These are phyloP conservation scores for Aspergillus ustus DNA, from an alignment of 2,329 filamentous ascomycete genomes.

Conservation along the genomic window DNA sequence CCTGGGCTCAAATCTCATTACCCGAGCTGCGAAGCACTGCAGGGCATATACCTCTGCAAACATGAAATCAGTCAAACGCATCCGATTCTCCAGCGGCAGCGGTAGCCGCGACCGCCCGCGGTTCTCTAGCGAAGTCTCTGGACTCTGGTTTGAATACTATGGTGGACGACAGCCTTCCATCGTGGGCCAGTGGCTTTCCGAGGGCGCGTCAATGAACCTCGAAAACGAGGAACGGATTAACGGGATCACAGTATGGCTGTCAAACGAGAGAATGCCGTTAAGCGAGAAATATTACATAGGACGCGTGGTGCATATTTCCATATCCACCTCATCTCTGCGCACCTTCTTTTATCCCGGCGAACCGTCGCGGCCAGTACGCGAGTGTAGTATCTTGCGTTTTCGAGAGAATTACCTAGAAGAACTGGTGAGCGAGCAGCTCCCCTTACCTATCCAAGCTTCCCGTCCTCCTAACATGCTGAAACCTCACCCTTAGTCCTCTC, in stretches of 20 bases:
- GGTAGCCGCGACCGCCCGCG: constrained; percentile 1
- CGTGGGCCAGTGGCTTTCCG: constrained; percentile 15
- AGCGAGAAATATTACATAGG: constrained; percentile 1
- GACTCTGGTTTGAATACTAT: constrained; percentile 17
- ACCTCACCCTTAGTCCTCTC: not conserved
- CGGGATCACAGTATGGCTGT: constrained; percentile 2
- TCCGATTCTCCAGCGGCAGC: constrained; percentile 6
- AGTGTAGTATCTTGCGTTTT: constrained; percentile 4
- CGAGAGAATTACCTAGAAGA: constrained; percentile 3
- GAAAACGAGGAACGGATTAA: constrained; percentile 4
- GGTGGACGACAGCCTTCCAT: not conserved
- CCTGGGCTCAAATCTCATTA: not conserved
- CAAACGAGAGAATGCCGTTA: not conserved
- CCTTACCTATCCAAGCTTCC: not conserved
- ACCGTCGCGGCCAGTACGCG: not conserved
- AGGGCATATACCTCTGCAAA: constrained; percentile 9
- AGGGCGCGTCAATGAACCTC: not conserved
- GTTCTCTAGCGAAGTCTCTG: constrained; percentile 4
- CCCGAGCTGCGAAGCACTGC: not conserved
- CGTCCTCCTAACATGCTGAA: not conserved
- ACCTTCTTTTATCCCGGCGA: constrained; percentile 4
- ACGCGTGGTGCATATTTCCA: constrained; percentile 8
- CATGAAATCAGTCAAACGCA: constrained; percentile 1
- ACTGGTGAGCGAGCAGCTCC: not conserved
- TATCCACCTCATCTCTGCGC: constrained; percentile 5